phyloP scores from a whole-genome alignment of 371 early-diverging fungal species.

The Zopfochytrium polystomum region DNA sequence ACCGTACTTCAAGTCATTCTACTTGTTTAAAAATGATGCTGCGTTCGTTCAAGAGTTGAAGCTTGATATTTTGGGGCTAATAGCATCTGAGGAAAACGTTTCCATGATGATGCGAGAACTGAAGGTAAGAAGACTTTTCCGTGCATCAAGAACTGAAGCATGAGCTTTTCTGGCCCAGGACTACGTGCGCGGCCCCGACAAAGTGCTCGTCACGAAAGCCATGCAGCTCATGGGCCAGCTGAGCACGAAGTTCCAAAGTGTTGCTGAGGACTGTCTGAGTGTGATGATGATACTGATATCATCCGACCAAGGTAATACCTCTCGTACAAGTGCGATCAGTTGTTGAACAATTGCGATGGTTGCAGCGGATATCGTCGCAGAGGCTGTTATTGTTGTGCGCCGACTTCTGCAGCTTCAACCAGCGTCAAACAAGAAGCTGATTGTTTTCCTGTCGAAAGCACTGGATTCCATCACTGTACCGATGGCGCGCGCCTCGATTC shows the following conservation, averaged over 20 bases:
- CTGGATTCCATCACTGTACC: conserved; percentile 67
- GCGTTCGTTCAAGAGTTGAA: conserved; percentile 75
- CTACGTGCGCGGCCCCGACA: conserved; percentile 69
- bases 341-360: background rate
- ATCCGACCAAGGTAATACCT: conserved; percentile 61
- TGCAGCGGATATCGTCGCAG: conserved; percentile 71
- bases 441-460: conserved; percentile 62
- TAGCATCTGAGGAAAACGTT: conserved; percentile 64
- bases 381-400: conserved; percentile 74
- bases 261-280: conserved; percentile 54
- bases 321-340: background rate
- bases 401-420: conserved; percentile 59
- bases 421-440: conserved; percentile 48
- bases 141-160: conserved; percentile 53
- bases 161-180: conserved; percentile 44
- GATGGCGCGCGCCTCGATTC: conserved; percentile 69
- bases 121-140: conserved; percentile 23
- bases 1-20: conserved; percentile 72
- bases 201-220: conserved; percentile 65
- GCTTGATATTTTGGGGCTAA: conserved; percentile 73
- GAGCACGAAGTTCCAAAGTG: conserved; percentile 51
- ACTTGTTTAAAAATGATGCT: conserved; percentile 75
- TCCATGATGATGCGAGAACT: conserved; percentile 45
- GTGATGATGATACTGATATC: conserved; percentile 64
- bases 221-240: conserved; percentile 73